These are phyloP conservation scores for Talaromyces sp. DNA, from an alignment of 2,329 filamentous ascomycete genomes.

Conservation along the genomic window DNA sequence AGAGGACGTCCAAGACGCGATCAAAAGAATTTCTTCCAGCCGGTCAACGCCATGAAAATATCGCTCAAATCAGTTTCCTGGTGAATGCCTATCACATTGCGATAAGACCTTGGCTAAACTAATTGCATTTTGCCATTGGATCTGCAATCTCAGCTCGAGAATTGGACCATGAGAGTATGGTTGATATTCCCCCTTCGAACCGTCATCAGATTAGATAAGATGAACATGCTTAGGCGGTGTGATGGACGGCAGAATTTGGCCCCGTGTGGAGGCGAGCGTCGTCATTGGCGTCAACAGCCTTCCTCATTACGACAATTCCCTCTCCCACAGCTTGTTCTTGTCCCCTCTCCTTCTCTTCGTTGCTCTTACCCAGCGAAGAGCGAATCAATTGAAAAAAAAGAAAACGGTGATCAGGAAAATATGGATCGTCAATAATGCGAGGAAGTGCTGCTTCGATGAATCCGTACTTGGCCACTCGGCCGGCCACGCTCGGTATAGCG, in stretches of 20 bases:
- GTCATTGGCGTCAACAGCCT: conserved; percentile 1
- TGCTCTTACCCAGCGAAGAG: not conserved
- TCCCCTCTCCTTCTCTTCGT: not conserved
- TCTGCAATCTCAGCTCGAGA: not conserved
- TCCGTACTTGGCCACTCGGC: conserved; percentile 36
- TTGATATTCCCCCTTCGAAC: not conserved
- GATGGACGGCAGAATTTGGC: not conserved
- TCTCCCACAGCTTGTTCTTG: not conserved
- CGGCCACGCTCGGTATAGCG: conserved; percentile 38
- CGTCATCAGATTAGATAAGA: conserved; percentile 1
- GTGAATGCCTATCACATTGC: not conserved
- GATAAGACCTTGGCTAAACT: not conserved
- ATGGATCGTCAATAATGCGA: conserved; percentile 9
- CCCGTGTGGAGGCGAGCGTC: not conserved
- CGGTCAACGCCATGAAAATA: not conserved
- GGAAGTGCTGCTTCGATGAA: conserved; percentile 20
- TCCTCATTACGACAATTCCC: not conserved
- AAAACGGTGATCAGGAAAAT: not conserved
- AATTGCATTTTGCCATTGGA: not conserved
- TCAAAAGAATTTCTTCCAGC: not conserved
- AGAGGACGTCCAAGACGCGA: not conserved
- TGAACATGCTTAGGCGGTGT: not conserved
- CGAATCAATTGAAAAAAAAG: not conserved
- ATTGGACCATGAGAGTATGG: not conserved
- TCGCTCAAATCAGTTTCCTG: not conserved